Evolutionary conservation across 139 green algal species (phyloP).

Genomic region (Trebouxia sp.): DNA sequence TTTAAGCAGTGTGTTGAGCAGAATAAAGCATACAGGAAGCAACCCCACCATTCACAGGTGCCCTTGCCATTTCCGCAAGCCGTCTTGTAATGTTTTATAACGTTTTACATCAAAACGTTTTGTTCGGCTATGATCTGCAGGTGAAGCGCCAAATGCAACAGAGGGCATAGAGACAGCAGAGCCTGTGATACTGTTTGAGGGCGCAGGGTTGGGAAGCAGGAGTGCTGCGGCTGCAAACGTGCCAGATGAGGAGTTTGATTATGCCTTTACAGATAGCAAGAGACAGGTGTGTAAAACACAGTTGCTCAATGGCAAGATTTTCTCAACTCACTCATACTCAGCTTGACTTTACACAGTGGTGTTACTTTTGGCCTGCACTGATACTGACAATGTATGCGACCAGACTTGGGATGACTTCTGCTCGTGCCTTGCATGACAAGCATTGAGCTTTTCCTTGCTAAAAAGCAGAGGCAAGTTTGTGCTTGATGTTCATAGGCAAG

Average conservation of each 20-base stretch:
- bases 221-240: neutral
- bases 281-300: conserved; percentile 13
- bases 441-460: neutral
- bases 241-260: conserved; percentile 22
- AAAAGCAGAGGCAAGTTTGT: neutral
- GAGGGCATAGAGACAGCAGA: neutral
- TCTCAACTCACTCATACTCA: no score
- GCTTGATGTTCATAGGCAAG: no score
- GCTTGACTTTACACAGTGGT: neutral
- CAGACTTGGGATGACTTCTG: neutral
- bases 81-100: no score
- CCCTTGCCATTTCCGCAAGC: no score
- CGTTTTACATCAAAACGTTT: no score
- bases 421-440: neutral
- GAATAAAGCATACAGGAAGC: no score
- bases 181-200: conserved; percentile 16
- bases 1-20: no score
- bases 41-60: no score
- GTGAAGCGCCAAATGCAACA: no score
- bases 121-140: no score
- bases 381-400: neutral
- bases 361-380: neutral
- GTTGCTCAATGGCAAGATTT: no score
- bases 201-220: neutral
- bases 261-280: neutral